phyloP scores from a whole-genome alignment of 1,139 yeast genomes.

The Geotrichum restrictum region DNA sequence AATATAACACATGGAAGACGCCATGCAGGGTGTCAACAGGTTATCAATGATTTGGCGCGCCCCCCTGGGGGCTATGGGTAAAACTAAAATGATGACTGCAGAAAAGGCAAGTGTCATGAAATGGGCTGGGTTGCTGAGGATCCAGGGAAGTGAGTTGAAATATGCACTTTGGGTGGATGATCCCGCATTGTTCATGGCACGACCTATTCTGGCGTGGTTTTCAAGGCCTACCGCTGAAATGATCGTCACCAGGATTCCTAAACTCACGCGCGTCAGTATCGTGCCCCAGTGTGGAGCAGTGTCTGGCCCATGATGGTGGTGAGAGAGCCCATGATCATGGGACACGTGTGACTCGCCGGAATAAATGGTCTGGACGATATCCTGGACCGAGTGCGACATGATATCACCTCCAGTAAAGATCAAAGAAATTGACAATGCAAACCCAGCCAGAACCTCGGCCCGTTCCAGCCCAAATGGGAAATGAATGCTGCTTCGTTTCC shows the following conservation, averaged over 20 bases:
- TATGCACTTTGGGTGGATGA: not conserved
- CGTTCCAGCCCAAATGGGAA: conserved; percentile 92
- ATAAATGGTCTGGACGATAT: conserved; percentile 53
- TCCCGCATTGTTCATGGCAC: conserved; percentile 26
- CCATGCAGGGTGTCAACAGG: conserved; percentile 40
- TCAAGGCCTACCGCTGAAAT: conserved; percentile 37
- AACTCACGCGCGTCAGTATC: conserved; percentile 32
- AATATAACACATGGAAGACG: conserved; percentile 40
- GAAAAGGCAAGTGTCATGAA: conserved; percentile 59
- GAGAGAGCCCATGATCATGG: conserved; percentile 52
- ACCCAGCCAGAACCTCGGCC: conserved; percentile 79
- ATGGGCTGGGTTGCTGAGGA: conserved; percentile 56
- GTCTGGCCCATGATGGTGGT: conserved; percentile 22
- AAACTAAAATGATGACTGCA: conserved; percentile 32
- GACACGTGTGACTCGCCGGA: conserved; percentile 36
- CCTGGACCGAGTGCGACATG: conserved; percentile 79
- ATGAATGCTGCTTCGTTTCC: conserved; percentile 75
- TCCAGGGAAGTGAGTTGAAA: conserved; percentile 29
- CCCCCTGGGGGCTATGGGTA: conserved; percentile 32
- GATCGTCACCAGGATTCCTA: conserved; percentile 36
- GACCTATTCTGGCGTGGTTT: conserved; percentile 36
- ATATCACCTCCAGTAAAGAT: conserved; percentile 89
- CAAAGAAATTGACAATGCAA: conserved; percentile 78
- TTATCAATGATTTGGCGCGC: conserved; percentile 30
- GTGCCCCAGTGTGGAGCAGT: conserved; percentile 24